These are phyloP conservation scores for Cyberlindnera lachancei DNA, from an alignment of 805 yeast species.

Conservation along the genomic window DNA sequence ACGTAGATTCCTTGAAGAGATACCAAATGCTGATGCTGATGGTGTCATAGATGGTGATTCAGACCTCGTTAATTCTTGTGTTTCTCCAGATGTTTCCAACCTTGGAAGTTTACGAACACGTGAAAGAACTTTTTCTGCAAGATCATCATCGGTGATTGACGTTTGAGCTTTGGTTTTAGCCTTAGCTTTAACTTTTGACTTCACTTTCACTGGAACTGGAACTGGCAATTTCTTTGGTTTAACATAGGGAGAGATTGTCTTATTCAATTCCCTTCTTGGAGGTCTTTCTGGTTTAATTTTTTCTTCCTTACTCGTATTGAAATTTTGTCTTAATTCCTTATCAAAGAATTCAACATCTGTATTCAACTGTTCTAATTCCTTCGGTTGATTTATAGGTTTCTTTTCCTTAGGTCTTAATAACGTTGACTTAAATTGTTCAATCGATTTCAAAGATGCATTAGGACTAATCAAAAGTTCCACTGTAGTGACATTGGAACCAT, in stretches of 20 bases:
- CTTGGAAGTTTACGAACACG: neutral
- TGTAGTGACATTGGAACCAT: too few species aligned
- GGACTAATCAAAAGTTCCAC: constrained; percentile 21
- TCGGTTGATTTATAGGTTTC: constrained; percentile 1
- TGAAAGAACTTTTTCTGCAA: neutral
- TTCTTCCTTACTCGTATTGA: too few species aligned
- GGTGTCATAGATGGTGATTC: too few species aligned
- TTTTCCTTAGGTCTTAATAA: neutral
- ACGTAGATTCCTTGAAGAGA: constrained; percentile 1
- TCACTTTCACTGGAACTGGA: neutral
- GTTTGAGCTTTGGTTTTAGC: neutral
- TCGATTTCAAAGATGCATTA: constrained; percentile 8
- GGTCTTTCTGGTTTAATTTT: constrained; percentile 5
- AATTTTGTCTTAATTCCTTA: constrained; percentile 15
- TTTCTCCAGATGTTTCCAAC: neutral
- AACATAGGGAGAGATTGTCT: neutral
- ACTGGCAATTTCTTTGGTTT: neutral
- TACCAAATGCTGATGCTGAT: neutral
- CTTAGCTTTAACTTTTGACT: constrained; percentile 1
- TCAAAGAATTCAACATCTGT: constrained; percentile 22
- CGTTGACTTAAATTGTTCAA: constrained; percentile 4
- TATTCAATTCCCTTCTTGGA: neutral
- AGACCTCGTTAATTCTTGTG: neutral
- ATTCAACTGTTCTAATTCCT: constrained; percentile 12
- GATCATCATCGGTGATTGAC: neutral